These are phyloP conservation scores for Puccinia coronata DNA, from an alignment of 1,284 basidiomycete genomes.

Conservation along the genomic window DNA sequence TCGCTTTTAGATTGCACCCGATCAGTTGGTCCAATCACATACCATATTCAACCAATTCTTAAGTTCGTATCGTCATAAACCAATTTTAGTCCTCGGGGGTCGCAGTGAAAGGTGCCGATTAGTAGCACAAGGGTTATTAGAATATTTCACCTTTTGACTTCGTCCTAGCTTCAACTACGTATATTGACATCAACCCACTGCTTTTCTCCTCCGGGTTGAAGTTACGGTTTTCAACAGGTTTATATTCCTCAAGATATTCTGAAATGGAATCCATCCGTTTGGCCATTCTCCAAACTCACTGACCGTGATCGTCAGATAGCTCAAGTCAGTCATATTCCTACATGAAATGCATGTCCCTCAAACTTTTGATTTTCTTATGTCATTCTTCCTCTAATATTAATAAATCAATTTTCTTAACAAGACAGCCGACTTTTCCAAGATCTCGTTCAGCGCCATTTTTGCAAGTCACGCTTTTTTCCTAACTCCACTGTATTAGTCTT, in stretches of 20 bases:
- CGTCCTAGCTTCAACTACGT: not conserved
- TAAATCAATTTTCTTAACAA: conserved; percentile 6
- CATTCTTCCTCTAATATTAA: not conserved
- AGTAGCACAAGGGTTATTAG: conserved; percentile 30
- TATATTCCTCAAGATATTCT: conserved; percentile 45
- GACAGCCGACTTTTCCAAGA: conserved; percentile 42
- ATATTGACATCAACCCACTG: not conserved
- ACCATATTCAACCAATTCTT: conserved; percentile 41
- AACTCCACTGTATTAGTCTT: not conserved
- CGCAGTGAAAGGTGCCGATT: conserved; percentile 23
- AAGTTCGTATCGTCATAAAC: conserved; percentile 11
- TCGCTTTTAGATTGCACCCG: conserved; percentile 13
- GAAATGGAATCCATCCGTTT: conserved; percentile 39
- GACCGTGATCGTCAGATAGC: conserved; percentile 8
- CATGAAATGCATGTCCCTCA: not conserved
- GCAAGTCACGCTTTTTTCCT: conserved; percentile 8
- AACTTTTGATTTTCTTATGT: not conserved
- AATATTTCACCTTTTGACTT: not conserved
- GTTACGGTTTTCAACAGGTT: conserved; percentile 39
- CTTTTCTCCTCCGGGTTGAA: not conserved
- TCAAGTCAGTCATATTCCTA: conserved; percentile 22
- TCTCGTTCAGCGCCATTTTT: conserved; percentile 39
- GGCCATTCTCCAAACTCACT: conserved; percentile 43
- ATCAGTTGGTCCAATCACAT: conserved; percentile 38
- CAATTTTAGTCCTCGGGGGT: conserved; percentile 37